Evolutionary conservation across 1,284 basidiomycete genomes (phyloP).

Genomic region (Sparassis latifolia): DNA sequence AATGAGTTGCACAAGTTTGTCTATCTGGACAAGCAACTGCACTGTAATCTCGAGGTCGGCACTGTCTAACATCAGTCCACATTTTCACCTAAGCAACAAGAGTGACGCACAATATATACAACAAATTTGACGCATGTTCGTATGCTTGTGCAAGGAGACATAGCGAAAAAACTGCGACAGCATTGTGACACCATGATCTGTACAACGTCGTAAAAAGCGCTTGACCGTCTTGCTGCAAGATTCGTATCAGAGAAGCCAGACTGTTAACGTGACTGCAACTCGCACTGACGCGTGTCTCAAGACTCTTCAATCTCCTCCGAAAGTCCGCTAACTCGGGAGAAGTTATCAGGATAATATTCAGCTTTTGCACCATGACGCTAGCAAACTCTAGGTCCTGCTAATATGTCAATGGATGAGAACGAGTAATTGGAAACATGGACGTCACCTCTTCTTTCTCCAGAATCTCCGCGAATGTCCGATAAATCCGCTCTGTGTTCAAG

Average conservation of each 20-base stretch:
- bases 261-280: not conserved
- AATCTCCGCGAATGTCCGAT: conserved; percentile 93
- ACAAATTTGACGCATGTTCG: conserved; percentile 94
- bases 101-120: conserved; percentile 86
- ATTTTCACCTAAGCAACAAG: not conserved
- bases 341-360: conserved; percentile 95
- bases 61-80: conserved; percentile 34
- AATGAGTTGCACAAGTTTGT: conserved; percentile 96
- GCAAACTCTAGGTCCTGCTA: conserved; percentile 91
- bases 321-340: conserved; percentile 95
- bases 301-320: conserved; percentile 84
- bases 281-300: conserved; percentile 80
- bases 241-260: conserved; percentile 3
- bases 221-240: conserved; percentile 81
- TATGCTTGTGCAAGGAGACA: conserved; percentile 97
- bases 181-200: conserved; percentile 98
- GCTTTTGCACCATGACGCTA: conserved; percentile 94
- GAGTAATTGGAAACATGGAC: conserved; percentile 1
- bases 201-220: conserved; percentile 89
- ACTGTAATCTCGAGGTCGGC: conserved; percentile 97
- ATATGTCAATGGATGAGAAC: not conserved
- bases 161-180: conserved; percentile 92
- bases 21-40: conserved; percentile 90
- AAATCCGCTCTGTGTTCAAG: conserved; percentile 94
- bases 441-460: conserved; percentile 94